Percentiles rank a stretch among this genome's conserved stretches.
Evolutionary conservation across 2,329 filamentous ascomycete species (phyloP).

Genomic region (Rutstroemia sp.): DNA sequence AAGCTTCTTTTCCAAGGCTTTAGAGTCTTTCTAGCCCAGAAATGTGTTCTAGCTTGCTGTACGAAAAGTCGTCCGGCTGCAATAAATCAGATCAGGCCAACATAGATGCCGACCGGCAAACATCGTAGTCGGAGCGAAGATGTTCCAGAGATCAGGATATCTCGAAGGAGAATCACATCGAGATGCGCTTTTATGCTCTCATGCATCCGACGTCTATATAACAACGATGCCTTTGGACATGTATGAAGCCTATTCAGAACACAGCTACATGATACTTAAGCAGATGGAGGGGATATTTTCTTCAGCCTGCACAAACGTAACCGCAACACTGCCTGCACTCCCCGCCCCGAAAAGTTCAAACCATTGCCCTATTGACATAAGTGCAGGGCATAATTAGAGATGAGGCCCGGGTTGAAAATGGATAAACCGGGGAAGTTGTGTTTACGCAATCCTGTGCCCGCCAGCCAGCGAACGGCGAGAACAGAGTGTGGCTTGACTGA

Average conservation of each 20-base stretch:
- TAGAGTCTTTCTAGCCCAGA: neutral
- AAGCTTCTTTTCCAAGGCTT: neutral
- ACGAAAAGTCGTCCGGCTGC: no score
- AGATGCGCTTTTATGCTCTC: no score
- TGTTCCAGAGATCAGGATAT: neutral
- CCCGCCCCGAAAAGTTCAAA: neutral
- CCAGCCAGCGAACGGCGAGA: neutral
- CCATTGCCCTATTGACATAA: neutral
- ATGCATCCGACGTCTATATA: no score
- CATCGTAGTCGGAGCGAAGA: neutral
- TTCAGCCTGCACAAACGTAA: neutral
- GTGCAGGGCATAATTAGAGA: neutral
- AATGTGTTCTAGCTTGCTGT: neutral
- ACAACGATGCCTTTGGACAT: no score
- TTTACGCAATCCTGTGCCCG: no score
- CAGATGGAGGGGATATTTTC: no score
- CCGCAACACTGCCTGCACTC: neutral
- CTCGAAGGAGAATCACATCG: neutral
- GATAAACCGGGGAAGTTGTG: neutral
- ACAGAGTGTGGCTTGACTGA: neutral
- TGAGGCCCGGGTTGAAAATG: neutral
- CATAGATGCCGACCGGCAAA: no score
- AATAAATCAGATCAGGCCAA: no score
- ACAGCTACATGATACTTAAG: no score
- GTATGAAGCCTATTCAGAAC: no score